phyloP scores from a whole-genome alignment of 139 green algal species.

The Raphidocelis subcapitata region DNA sequence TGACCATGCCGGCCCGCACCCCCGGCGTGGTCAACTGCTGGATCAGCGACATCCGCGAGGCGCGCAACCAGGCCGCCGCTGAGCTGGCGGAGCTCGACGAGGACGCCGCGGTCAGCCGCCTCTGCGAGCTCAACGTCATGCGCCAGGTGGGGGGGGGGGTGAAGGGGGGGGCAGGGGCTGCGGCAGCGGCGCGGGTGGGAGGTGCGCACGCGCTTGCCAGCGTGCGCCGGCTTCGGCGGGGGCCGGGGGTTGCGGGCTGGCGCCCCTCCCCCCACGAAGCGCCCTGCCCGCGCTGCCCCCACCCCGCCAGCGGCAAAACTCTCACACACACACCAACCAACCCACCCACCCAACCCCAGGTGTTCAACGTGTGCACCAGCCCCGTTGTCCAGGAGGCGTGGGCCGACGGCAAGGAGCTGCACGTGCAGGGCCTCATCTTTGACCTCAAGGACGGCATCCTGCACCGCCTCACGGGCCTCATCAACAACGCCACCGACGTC shows the following conservation, averaged over 20 bases:
- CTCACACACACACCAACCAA: too few species aligned
- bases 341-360: too few species aligned
- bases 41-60: slow-evolving; percentile 62
- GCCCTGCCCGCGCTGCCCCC: too few species aligned
- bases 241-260: too few species aligned
- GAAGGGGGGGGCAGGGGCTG: too few species aligned
- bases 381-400: slow-evolving; percentile 75
- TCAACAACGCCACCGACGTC: slow-evolving; percentile 9
- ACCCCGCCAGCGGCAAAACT: too few species aligned
- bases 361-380: slow-evolving; percentile 74
- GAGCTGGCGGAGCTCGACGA: slow-evolving; percentile 32
- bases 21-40: slow-evolving; percentile 77
- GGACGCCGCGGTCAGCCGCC: background rate
- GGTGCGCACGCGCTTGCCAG: too few species aligned
- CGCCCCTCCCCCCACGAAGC: too few species aligned
- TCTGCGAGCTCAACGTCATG: slow-evolving; percentile 14
- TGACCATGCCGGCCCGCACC: slow-evolving; percentile 34
- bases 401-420: slow-evolving; percentile 65
- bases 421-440: slow-evolving; percentile 75
- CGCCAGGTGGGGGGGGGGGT: slow-evolving; percentile 42
- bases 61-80: slow-evolving; percentile 30
- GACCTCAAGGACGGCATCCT: slow-evolving; percentile 56
- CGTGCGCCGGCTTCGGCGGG: too few species aligned
- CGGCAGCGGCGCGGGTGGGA: too few species aligned
- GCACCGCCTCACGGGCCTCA: slow-evolving; percentile 43